Percentiles rank a stretch among this genome's conserved stretches.
These are phyloP conservation scores for Huntiella abstrusa DNA, from an alignment of 2,329 filamentous ascomycete genomes.

Conservation along the genomic window DNA sequence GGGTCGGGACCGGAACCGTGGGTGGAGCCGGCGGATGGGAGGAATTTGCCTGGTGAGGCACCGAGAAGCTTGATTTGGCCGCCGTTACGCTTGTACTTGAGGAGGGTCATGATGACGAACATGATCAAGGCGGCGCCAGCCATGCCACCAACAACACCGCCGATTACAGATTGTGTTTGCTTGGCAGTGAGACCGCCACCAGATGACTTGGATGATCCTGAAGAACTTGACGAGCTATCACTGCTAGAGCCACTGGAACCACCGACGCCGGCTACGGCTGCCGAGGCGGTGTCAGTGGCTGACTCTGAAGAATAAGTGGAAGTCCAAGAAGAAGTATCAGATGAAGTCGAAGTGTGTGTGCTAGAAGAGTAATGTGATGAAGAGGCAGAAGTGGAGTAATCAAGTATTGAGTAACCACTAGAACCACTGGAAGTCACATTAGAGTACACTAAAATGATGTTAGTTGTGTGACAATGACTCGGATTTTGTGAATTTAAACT, in stretches of 20 bases:
- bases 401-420: not conserved
- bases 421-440: not conserved
- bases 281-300: conserved; percentile 7
- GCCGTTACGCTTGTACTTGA: conserved; percentile 36
- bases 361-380: not conserved
- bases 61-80: conserved; percentile 26
- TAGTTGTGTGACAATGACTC: not conserved
- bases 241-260: conserved; percentile 2
- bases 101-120: conserved; percentile 31
- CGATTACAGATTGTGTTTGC: conserved; percentile 23
- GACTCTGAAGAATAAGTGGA: not conserved
- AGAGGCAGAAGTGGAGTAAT: conserved; percentile 3
- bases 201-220: conserved; percentile 12
- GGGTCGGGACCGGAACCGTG: conserved; percentile 11
- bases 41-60: conserved; percentile 16
- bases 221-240: not conserved
- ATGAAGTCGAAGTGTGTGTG: not conserved
- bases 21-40: conserved; percentile 12
- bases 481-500: not conserved
- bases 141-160: conserved; percentile 37
- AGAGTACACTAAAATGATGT: not conserved
- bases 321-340: not conserved
- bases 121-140: conserved; percentile 39
- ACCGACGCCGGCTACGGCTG: conserved; percentile 13
- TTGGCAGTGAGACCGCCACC: conserved; percentile 3